Percentiles rank a stretch among this genome's conserved stretches.
Conservation (phyloP, 2,329 filamentous ascomycete species). For the Penicillium sp. region DNA sequence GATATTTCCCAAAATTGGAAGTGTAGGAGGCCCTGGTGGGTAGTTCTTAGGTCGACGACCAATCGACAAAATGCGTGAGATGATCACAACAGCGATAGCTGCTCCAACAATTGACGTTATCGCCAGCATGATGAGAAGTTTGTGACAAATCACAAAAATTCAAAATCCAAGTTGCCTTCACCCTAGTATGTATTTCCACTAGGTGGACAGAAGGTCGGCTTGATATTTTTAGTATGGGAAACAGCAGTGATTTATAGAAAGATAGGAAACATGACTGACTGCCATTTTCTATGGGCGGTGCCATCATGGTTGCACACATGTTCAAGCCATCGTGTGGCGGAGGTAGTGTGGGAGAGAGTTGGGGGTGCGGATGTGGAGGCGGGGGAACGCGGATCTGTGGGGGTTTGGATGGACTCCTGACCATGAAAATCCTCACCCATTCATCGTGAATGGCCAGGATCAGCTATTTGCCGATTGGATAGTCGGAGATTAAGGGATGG, state of each 20-base stretch:
- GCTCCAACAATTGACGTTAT: constrained; percentile 17
- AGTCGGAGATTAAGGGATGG: too few species aligned
- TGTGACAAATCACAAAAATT: background rate
- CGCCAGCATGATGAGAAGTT: constrained; percentile 8
- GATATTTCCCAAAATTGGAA: constrained; percentile 60
- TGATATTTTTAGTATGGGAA: background rate
- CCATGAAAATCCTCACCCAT: background rate
- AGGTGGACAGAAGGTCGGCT: background rate
- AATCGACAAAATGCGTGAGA: constrained; percentile 26
- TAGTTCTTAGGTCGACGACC: constrained; percentile 42
- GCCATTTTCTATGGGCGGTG: too few species aligned
- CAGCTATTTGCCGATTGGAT: background rate
- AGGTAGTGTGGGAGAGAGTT: constrained; percentile 1
- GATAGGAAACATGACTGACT: background rate
- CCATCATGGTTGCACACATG: background rate
- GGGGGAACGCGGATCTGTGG: constrained; percentile 12
- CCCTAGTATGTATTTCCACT: background rate
- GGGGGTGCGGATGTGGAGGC: constrained; percentile 15
- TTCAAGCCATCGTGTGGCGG: background rate
- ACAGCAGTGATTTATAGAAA: background rate
- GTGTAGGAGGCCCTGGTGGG: constrained; percentile 59
- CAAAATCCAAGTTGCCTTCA: background rate
- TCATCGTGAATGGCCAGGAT: background rate
- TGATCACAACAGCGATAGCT: constrained; percentile 15
- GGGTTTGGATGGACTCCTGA: background rate